Percentiles rank a stretch among this genome's conserved stretches.
phyloP scores from a whole-genome alignment of 805 yeast genomes.

The Kockiozyma suomiensis region DNA sequence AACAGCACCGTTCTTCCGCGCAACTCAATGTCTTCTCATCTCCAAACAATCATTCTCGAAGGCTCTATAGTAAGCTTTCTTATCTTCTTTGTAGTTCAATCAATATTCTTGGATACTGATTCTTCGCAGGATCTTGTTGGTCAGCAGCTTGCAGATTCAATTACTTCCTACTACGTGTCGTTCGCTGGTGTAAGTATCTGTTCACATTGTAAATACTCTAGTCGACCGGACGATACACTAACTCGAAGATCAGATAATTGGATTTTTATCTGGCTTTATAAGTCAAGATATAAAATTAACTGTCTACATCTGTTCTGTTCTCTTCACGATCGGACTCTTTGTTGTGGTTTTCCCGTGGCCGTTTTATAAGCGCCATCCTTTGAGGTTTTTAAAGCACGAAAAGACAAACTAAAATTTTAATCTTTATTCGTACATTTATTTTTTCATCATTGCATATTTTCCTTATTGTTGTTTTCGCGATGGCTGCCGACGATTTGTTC shows the following conservation, averaged over 20 bases:
- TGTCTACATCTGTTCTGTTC: slow-evolving; percentile 47
- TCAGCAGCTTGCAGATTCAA: slow-evolving; percentile 50
- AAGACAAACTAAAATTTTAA: slow-evolving; percentile 12
- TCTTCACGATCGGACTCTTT: slow-evolving; percentile 43
- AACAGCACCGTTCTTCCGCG: not conserved
- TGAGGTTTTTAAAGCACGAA: slow-evolving; percentile 49
- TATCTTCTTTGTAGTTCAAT: not conserved
- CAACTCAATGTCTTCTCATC: slow-evolving; percentile 4
- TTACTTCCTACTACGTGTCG: slow-evolving; percentile 40
- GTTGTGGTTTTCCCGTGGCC: slow-evolving; percentile 63
- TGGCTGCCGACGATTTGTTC: slow-evolving; percentile 31
- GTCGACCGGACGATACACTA: not conserved
- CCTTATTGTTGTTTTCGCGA: slow-evolving; percentile 12
- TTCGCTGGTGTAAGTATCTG: slow-evolving; percentile 39
- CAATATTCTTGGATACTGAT: not conserved
- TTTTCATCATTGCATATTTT: not conserved
- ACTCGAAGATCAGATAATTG: slow-evolving; percentile 36
- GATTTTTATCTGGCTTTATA: slow-evolving; percentile 54
- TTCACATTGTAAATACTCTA: not conserved
- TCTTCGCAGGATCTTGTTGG: slow-evolving; percentile 52
- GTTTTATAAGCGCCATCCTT: slow-evolving; percentile 53
- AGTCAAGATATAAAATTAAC: slow-evolving; percentile 50
- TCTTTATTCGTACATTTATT: slow-evolving; percentile 15
- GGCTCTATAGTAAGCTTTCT: slow-evolving; percentile 18
- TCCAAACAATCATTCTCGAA: slow-evolving; percentile 8